A percentile compares a stretch with the other conserved stretches of the same genome.
Conservation (phyloP, 2,329 filamentous ascomycete species). For the Penicillium verrucosum region DNA sequence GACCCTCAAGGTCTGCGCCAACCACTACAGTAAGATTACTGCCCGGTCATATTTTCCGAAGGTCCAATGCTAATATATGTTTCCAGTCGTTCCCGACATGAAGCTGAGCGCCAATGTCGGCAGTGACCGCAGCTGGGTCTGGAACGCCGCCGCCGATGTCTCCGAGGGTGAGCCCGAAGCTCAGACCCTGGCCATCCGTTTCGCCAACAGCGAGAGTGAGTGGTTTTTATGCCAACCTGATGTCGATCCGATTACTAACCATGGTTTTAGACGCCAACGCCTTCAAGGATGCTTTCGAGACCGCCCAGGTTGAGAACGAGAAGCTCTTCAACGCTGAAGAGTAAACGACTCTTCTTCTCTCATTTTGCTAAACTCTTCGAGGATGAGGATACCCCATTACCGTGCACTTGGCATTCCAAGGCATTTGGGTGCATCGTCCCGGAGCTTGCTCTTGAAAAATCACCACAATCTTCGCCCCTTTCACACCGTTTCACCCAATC, state of each 20-base stretch:
- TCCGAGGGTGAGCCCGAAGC: slow-evolving; percentile 97
- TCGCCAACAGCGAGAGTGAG: slow-evolving; percentile 95
- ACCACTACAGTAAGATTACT: slow-evolving; percentile 84
- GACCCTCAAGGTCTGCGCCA: slow-evolving; percentile 99
- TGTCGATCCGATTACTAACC: slow-evolving; percentile 16
- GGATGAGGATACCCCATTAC: slow-evolving; percentile 5
- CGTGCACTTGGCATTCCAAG: slow-evolving; percentile 10
- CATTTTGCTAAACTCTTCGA: slow-evolving; percentile 1
- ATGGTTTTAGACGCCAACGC: slow-evolving; percentile 73
- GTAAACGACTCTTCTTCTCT: slow-evolving; percentile 18
- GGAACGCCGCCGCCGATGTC: slow-evolving; percentile 96
- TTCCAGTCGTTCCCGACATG: slow-evolving; percentile 90
- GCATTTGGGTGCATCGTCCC: slow-evolving; percentile 12
- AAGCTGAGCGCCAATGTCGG: slow-evolving; percentile 97
- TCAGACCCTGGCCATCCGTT: slow-evolving; percentile 91
- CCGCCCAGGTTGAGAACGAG: slow-evolving; percentile 96
- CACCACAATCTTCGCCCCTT: slow-evolving; percentile 9
- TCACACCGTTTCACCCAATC: slow-evolving; percentile 8
- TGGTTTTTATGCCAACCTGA: slow-evolving; percentile 20
- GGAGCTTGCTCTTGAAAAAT: slow-evolving; percentile 14
- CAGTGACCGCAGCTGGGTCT: slow-evolving; percentile 98
- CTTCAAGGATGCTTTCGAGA: slow-evolving; percentile 97
- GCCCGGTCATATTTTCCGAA: background rate
- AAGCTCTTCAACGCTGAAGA: slow-evolving; percentile 64
- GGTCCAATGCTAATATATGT: slow-evolving; percentile 1